Conservation (phyloP, 805 yeast genomes). For the Wickerhamiella dianesei region DNA sequence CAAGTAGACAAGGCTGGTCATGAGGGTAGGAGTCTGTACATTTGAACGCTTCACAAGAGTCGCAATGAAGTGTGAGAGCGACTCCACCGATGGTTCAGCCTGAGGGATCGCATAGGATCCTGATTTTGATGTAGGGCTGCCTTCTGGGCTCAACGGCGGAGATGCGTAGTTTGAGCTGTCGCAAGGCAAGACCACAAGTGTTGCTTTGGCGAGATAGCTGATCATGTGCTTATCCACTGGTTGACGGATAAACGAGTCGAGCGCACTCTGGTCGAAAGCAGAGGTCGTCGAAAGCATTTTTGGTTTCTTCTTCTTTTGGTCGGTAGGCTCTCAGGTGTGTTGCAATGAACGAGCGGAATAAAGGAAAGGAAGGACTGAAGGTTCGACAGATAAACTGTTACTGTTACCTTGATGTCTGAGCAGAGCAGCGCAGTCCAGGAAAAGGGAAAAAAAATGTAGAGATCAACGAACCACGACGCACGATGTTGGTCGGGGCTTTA, state of each 20-base stretch:
- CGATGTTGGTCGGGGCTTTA: background rate
- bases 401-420: too few species aligned
- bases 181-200: constrained; percentile 28
- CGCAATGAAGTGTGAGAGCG: constrained; percentile 43
- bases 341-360: background rate
- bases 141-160: constrained; percentile 18
- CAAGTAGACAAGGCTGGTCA: constrained; percentile 80
- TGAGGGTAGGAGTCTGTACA: constrained; percentile 87
- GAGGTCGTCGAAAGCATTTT: background rate
- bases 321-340: too few species aligned
- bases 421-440: too few species aligned
- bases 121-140: constrained; percentile 3
- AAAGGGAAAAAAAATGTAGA: background rate
- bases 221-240: constrained; percentile 32
- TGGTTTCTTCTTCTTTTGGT: background rate
- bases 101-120: constrained; percentile 2
- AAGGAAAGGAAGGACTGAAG: background rate
- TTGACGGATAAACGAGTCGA: constrained; percentile 29
- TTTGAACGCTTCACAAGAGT: constrained; percentile 65
- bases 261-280: constrained; percentile 24
- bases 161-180: constrained; percentile 20
- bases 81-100: constrained; percentile 22
- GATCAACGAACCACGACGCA: too few species aligned
- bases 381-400: too few species aligned
- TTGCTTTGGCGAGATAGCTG: constrained; percentile 30